Evolutionary conservation across 495 filamentous ascomycete species (phyloP), one percentile per base, ranked within the genome.

Genomic region (Neurospora sp.): DNA sequence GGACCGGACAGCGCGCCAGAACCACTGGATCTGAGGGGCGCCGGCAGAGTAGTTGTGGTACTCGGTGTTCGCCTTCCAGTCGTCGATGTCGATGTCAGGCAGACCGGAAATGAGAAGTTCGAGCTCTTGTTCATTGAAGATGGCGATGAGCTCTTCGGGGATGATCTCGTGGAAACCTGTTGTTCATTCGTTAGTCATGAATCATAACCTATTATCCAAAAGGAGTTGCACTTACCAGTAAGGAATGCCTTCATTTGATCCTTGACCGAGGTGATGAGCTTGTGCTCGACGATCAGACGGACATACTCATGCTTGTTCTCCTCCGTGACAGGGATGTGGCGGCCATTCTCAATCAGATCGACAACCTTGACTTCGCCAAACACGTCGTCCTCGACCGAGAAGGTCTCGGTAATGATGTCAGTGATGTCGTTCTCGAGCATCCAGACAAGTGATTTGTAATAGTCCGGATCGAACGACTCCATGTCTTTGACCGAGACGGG

Each of bases 231-330:
- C 85, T 81, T 88, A 92, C 93, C 94, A 83, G 92, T 92, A 70
- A 99, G 85, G 90, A 99, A 99, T 77, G 94, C 85, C 83, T 98
- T 93, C 78, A 99, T 90, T 82, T 99, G 96, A 48, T 94, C 92
- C 81, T 93, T 89, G 48, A 99, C 94, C 68, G 94, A 97, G 12
- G 92, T 91, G 31, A 94, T 90, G 68, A 99, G 88, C 76, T 92
- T 93, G 82, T 97, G 92, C 81, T 98, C 94, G n/a, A 97, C 93
- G 40, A 98, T 91, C 37, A 93, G 85, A 76, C 94, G 92, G 40
- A 98, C 92, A 78, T 98, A 99, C 74, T 98, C 94, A 69, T 97
- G 93, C 86, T 99, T 99, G 84, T 99, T 99, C 74, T 97, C 94
- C 75, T 99, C 92, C 1, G 96, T 98, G 70, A 99, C 96, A 0